Evolutionary conservation across 1,139 yeast species (phyloP).

Genomic region (Schwanniomyces etchellsii): DNA sequence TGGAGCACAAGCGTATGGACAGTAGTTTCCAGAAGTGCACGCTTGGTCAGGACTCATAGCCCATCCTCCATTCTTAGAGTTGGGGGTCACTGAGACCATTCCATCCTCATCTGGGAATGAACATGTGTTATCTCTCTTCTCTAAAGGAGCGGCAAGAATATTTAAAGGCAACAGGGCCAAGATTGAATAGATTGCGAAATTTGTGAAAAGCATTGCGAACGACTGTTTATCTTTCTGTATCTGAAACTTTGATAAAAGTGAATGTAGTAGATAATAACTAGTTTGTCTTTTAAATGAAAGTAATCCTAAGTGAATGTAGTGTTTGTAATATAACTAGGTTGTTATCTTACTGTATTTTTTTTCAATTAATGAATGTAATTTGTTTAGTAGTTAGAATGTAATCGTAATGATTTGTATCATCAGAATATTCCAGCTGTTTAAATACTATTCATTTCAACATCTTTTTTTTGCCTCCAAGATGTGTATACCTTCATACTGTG

Average conservation of each 20-base stretch:
- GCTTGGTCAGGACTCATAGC: constrained; percentile 75
- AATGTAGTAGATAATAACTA: too few species aligned
- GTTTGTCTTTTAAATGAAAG: neutral
- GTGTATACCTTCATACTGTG: too few species aligned
- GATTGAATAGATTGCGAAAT: constrained; percentile 11
- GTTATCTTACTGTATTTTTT: too few species aligned
- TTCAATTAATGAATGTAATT: too few species aligned
- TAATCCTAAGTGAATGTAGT: neutral
- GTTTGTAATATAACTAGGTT: too few species aligned
- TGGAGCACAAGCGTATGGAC: constrained; percentile 87
- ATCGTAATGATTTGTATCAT: too few species aligned
- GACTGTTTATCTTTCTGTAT: constrained; percentile 6
- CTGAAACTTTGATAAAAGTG: too few species aligned
- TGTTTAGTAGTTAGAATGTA: too few species aligned
- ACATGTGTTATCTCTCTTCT: constrained; percentile 40
- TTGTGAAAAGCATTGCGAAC: constrained; percentile 18
- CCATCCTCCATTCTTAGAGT: constrained; percentile 72
- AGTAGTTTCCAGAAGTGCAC: constrained; percentile 70
- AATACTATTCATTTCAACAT: too few species aligned
- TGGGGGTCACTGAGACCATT: constrained; percentile 60
- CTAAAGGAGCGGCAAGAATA: constrained; percentile 21
- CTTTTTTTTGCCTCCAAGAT: too few species aligned
- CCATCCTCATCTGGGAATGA: constrained; percentile 62
- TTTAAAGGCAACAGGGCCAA: constrained; percentile 15
- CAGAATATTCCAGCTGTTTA: too few species aligned